Conservation (phyloP, 2,329 filamentous ascomycete species). For the Colletotrichum salicis region DNA sequence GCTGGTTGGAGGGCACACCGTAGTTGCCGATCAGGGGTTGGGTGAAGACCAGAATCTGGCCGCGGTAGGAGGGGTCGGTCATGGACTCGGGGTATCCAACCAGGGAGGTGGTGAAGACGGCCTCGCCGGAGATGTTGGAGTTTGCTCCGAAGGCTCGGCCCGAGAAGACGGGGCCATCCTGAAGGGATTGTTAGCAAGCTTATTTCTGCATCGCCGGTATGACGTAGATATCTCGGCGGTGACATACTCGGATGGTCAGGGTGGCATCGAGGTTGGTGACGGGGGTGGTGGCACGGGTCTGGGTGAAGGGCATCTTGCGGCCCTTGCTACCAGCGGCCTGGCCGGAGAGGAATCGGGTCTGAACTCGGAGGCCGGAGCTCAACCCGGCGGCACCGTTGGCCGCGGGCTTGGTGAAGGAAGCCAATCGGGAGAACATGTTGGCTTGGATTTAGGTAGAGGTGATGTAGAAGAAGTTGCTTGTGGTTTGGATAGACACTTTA, state of each 20-base stretch:
- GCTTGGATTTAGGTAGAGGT: slow-evolving; percentile 26
- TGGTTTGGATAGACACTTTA: slow-evolving; percentile 47
- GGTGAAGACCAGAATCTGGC: slow-evolving; percentile 98
- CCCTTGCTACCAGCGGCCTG: slow-evolving; percentile 71
- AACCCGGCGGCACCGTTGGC: slow-evolving; percentile 55
- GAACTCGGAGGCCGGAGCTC: slow-evolving; percentile 42
- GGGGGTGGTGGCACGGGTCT: slow-evolving; percentile 70
- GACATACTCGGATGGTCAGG: slow-evolving; percentile 87
- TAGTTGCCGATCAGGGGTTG: slow-evolving; percentile 99
- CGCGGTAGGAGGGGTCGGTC: slow-evolving; percentile 87
- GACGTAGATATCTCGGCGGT: slow-evolving; percentile 1
- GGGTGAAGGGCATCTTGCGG: slow-evolving; percentile 71
- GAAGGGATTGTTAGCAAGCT: slow-evolving; percentile 38
- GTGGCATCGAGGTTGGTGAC: slow-evolving; percentile 83
- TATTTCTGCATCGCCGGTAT: not conserved
- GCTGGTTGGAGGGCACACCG: slow-evolving; percentile 86
- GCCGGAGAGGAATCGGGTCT: slow-evolving; percentile 52
- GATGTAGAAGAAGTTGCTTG: slow-evolving; percentile 6
- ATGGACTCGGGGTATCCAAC: slow-evolving; percentile 98
- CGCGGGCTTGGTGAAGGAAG: slow-evolving; percentile 63
- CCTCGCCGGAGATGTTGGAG: slow-evolving; percentile 96
- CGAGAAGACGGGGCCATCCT: slow-evolving; percentile 95
- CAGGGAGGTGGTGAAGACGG: slow-evolving; percentile 97
- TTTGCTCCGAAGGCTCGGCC: slow-evolving; percentile 97
- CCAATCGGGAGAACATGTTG: slow-evolving; percentile 71